phyloP scores from a whole-genome alignment of 129 eudicot genomes.

The Cynara cardunculus region DNA sequence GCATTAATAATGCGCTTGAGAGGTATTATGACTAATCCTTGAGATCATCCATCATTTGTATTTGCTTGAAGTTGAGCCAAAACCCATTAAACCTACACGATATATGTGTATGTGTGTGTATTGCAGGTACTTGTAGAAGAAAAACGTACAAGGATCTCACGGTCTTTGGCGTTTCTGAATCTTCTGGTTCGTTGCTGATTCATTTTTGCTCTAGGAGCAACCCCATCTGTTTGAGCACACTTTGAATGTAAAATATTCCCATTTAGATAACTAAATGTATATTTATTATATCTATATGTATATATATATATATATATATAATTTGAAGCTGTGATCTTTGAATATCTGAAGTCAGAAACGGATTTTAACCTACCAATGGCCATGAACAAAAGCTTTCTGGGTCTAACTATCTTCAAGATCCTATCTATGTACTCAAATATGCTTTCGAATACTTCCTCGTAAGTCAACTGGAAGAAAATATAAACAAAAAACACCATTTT shows the following conservation, averaged over 20 bases:
- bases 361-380: constrained; percentile 49
- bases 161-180: constrained; percentile 39
- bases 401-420: constrained; percentile 48
- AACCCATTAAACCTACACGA: not conserved
- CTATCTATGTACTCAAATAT: constrained; percentile 53
- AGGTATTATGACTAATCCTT: too few species aligned
- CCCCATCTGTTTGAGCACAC: constrained; percentile 44
- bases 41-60: not conserved
- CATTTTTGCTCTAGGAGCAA: constrained; percentile 73
- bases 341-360: not conserved
- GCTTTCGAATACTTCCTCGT: constrained; percentile 43
- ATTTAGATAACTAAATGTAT: not conserved
- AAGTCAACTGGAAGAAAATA: constrained; percentile 28
- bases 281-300: too few species aligned
- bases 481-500: not conserved
- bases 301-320: not conserved
- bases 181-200: constrained; percentile 62
- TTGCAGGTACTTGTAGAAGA: not conserved
- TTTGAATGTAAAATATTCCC: not conserved
- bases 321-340: not conserved
- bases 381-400: constrained; percentile 52
- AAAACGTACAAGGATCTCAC: constrained; percentile 28
- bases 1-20: too few species aligned
- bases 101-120: not conserved
- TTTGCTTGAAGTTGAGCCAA: not conserved